Evolutionary conservation across 2,329 filamentous ascomycete genomes (phyloP).

Genomic region (Botryotinia calthae): DNA sequence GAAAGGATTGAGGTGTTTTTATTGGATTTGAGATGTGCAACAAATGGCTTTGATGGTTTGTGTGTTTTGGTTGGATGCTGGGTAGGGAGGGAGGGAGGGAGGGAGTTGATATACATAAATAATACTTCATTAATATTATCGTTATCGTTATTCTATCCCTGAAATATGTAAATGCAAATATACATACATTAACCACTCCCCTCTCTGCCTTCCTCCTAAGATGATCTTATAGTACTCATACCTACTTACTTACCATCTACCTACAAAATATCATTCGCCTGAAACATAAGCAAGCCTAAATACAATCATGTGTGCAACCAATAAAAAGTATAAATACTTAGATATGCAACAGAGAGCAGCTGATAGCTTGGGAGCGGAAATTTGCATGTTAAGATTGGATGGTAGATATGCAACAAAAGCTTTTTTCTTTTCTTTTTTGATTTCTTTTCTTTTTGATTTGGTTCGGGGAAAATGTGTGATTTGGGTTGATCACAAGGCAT

Average conservation of each 20-base stretch:
- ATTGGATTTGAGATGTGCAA: neutral
- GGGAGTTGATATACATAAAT: neutral
- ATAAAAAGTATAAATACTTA: neutral
- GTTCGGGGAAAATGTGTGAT: too few relatives aligned
- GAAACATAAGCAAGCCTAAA: neutral
- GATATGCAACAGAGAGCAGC: neutral
- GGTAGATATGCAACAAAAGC: neutral
- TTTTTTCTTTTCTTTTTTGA: neutral
- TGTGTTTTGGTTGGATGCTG: neutral
- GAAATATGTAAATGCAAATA: neutral
- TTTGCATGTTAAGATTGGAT: neutral
- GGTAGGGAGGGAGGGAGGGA: neutral
- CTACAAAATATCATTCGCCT: neutral
- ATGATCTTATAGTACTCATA: too few relatives aligned
- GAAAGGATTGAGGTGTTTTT: too few relatives aligned
- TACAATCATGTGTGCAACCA: too few relatives aligned
- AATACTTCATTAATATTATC: neutral
- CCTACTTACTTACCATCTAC: too few relatives aligned
- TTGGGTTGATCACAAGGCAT: neutral
- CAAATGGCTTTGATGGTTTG: neutral
- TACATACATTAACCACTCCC: too few relatives aligned
- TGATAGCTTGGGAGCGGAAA: neutral
- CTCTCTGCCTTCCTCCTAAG: too few relatives aligned
- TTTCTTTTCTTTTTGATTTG: too few relatives aligned
- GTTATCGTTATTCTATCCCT: neutral